Percentiles rank a stretch among this genome's conserved stretches.
phyloP scores from a whole-genome alignment of 345 rosid genomes.

The Hirschfeldia incana region DNA sequence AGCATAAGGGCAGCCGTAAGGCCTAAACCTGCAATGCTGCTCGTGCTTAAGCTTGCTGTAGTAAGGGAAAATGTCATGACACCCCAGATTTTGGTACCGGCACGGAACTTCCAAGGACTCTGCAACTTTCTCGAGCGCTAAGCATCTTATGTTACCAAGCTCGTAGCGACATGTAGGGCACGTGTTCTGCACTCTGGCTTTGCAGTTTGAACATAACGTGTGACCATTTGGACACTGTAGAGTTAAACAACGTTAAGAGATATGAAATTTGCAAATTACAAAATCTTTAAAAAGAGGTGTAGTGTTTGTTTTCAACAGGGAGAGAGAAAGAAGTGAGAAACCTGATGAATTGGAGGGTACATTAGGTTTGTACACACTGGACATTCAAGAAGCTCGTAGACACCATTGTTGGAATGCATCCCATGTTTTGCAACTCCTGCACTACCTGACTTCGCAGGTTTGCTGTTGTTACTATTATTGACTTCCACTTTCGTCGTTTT shows the following conservation, averaged over 20 bases:
- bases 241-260: neutral
- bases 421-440: conserved; percentile 53
- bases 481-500: conserved; percentile 46
- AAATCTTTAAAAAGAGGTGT: neutral
- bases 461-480: conserved; percentile 35
- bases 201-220: conserved; percentile 80
- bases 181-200: conserved; percentile 65
- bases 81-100: conserved; percentile 70
- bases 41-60: conserved; percentile 89
- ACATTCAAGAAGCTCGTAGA: conserved; percentile 86
- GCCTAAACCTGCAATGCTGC: conserved; percentile 72
- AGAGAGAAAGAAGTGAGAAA: neutral
- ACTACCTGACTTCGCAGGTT: conserved; percentile 53
- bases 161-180: conserved; percentile 90
- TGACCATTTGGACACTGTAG: conserved; percentile 95
- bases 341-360: conserved; percentile 86
- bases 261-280: neutral
- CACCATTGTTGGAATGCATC: conserved; percentile 55
- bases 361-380: conserved; percentile 72
- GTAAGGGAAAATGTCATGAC: conserved; percentile 80
- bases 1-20: conserved; percentile 85
- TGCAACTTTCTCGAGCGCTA: conserved; percentile 92
- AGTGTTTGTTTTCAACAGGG: neutral
- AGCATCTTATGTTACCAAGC: conserved; percentile 91
- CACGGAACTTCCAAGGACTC: conserved; percentile 87